Evolutionary conservation across 768 basidiomycete species (phyloP).

Genomic region (Leccinum subgranulosum): DNA sequence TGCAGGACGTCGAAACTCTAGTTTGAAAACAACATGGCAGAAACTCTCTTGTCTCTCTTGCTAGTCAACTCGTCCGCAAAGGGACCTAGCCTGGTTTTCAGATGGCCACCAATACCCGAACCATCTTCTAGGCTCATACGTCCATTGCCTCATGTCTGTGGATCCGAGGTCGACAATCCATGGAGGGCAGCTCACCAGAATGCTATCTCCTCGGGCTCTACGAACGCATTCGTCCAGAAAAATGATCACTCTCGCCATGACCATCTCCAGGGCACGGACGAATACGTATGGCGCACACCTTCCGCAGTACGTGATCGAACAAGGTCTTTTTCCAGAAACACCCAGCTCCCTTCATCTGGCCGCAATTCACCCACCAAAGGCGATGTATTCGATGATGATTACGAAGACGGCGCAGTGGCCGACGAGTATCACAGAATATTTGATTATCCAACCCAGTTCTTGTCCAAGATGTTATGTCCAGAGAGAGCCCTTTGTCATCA

Average conservation of each 20-base stretch:
- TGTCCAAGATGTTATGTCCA: conserved; percentile 81
- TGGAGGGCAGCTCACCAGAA: conserved; percentile 64
- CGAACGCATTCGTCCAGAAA: conserved; percentile 9
- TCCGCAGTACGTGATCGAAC: conserved; percentile 47
- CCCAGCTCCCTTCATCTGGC: conserved; percentile 46
- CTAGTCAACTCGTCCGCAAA: conserved; percentile 84
- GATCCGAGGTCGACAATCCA: conserved; percentile 61
- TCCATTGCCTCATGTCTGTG: conserved; percentile 51
- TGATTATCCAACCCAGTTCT: conserved; percentile 75
- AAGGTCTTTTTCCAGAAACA: conserved; percentile 46
- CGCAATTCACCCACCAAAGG: conserved; percentile 50
- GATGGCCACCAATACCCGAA: conserved; percentile 77
- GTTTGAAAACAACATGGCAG: conserved; percentile 35
- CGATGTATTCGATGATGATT: conserved; percentile 34
- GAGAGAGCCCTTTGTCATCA: conserved; percentile 81
- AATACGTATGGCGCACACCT: conserved; percentile 65
- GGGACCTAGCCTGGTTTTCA: conserved; percentile 73
- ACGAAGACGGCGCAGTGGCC: conserved; percentile 31
- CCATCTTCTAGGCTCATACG: conserved; percentile 68
- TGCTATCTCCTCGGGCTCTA: conserved; percentile 30
- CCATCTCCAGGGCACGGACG: conserved; percentile 32
- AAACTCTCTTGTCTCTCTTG: conserved; percentile 75
- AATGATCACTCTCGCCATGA: background rate
- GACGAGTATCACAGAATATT: conserved; percentile 69
- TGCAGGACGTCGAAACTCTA: background rate